Conservation (phyloP, 352 stramenopile species). For the Phytophthora hibernalis region DNA sequence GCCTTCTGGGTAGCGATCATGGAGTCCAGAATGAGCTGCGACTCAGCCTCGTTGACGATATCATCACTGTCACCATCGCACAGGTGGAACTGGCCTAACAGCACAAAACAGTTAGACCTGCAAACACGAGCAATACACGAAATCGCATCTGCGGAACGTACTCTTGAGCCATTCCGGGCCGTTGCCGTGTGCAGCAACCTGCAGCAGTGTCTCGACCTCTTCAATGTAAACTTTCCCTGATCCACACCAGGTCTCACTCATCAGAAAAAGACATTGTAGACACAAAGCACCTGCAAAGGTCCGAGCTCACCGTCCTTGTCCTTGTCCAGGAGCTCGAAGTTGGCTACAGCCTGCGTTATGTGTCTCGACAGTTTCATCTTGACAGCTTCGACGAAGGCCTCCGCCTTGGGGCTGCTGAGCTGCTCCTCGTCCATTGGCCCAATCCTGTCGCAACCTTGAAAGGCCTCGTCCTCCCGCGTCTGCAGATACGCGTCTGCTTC, state of each 20-base stretch:
- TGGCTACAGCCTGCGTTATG: conserved; percentile 48
- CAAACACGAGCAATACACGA: not conserved
- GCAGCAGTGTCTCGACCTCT: conserved; percentile 54
- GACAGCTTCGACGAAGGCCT: conserved; percentile 59
- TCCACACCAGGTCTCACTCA: too few species aligned
- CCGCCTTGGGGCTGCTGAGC: conserved; percentile 20
- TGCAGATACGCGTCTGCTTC: conserved; percentile 54
- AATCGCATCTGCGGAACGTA: conserved; percentile 15
- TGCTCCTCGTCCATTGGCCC: conserved; percentile 46
- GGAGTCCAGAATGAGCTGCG: conserved; percentile 61
- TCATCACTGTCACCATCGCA: conserved; percentile 64
- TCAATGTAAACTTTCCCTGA: conserved; percentile 51
- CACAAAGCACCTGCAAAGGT: not conserved
- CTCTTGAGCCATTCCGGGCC: conserved; percentile 54
- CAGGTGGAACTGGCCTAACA: conserved; percentile 68
- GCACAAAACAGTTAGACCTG: not conserved
- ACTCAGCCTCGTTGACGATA: conserved; percentile 63
- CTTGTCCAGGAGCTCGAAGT: conserved; percentile 68
- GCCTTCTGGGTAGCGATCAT: conserved; percentile 65
- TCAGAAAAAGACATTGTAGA: not conserved
- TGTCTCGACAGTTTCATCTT: conserved; percentile 70
- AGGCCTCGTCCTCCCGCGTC: conserved; percentile 47
- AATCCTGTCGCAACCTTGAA: conserved; percentile 47
- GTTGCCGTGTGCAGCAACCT: conserved; percentile 45
- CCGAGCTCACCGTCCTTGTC: conserved; percentile 62